Base-by-base conservation (phyloP, 1,284 basidiomycete genomes). In the Trametes versicolor region DNA sequence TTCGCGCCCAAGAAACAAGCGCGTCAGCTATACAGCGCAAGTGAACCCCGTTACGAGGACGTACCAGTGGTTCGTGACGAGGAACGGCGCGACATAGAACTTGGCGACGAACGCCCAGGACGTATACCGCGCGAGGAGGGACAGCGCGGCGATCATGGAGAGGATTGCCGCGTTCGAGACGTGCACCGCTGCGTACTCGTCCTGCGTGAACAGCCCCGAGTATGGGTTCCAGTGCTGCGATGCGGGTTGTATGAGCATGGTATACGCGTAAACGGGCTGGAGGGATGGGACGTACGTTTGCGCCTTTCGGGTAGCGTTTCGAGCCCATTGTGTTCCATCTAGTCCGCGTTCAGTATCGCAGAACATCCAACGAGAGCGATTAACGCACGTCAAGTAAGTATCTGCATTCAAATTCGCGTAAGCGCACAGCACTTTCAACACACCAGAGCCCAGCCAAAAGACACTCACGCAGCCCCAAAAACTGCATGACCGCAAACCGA, bases 401-500 rank as follows among this genome's bases (percentile, higher is more conserved):
- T 53, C 51, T 53, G n/a, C 51, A 53, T 13, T 8, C 17, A 34
- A 7, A 6, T 6, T 36, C 34, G 17, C 8, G 41, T 43, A 17
- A 43, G 41, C n/a, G 17, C 41, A 17, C 17, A 5, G 8, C n/a
- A 5, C 41, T 15, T 17, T 43, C 6, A 43, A 17, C 19, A 6
- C 41, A 19, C 5, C 8, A 15, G n/a, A 54, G 21, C n/a, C n/a
- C n/a, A n/a, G n/a, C n/a, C n/a, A n/a, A 45, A 58, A 52, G 32
- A 36, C 34, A 53, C 51, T 53, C 36, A 53, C 51, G 51, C 51
- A 53, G 13, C 1, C 54, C 75, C 72, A 85, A 70, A 57, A 83
- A 77, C 72, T 86, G 77, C 71, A 85, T 83, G 29, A 86, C 68
- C 54, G 87, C 60, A 65, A 87, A 74, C 75, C 82, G 82, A 74